phyloP scores from a whole-genome alignment of 805 yeast species.

The Candida chilensis region DNA sequence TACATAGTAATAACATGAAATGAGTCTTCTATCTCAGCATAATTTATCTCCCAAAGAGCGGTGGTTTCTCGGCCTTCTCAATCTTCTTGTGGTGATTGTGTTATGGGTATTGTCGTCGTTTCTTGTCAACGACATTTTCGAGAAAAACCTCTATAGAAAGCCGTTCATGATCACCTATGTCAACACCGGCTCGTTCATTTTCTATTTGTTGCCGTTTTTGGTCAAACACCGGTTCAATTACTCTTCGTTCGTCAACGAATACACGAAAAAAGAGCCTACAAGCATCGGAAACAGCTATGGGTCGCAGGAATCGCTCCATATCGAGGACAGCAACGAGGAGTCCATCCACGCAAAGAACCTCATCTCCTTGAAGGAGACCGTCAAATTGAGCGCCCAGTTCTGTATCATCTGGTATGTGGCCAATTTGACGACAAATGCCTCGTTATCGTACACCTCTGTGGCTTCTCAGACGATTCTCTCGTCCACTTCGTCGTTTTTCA shows the following conservation, averaged over 20 bases:
- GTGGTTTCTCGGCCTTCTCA: constrained; percentile 75
- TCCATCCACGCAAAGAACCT: constrained; percentile 7
- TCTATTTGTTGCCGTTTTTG: constrained; percentile 63
- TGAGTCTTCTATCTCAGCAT: too few species aligned
- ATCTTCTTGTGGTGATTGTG: constrained; percentile 67
- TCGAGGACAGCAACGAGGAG: constrained; percentile 6
- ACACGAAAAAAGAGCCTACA: constrained; percentile 12
- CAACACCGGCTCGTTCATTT: constrained; percentile 76
- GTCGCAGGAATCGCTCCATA: too few species aligned
- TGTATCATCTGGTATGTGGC: constrained; percentile 87
- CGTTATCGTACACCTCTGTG: constrained; percentile 82
- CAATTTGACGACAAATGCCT: constrained; percentile 81
- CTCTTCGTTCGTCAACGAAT: constrained; percentile 8
- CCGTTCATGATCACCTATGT: constrained; percentile 91
- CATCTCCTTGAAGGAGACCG: constrained; percentile 52
- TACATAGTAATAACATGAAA: too few species aligned
- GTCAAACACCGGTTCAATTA: constrained; percentile 2
- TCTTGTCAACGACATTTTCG: constrained; percentile 69
- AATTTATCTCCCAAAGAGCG: constrained; percentile 18
- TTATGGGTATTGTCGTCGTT: constrained; percentile 92
- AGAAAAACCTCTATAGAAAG: constrained; percentile 62
- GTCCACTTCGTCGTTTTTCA: constrained; percentile 90
- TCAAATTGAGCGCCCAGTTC: constrained; percentile 69
- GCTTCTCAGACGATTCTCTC: constrained; percentile 91
- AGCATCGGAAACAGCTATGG: background rate